These are phyloP conservation scores for bread wheat (Triticum aestivum) DNA, from an alignment of 176 grass and related monocot genomes.

Conservation along the genomic window DNA sequence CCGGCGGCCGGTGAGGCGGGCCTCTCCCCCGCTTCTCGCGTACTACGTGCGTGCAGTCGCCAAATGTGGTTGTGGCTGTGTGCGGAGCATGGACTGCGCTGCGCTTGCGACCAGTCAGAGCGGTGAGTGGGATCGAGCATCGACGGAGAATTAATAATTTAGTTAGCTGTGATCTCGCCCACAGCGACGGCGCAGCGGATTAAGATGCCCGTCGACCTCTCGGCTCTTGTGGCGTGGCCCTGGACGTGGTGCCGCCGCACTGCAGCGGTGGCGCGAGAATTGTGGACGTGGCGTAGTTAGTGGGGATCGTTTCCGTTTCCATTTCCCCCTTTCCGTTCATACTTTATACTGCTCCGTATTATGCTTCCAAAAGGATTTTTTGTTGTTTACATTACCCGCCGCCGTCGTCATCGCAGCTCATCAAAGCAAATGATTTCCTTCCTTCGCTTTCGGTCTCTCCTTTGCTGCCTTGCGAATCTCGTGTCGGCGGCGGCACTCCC, in stretches of 20 bases:
- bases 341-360: not conserved
- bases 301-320: not conserved
- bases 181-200: constrained; percentile 37
- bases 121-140: not conserved
- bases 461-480: not conserved
- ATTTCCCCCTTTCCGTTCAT: not conserved
- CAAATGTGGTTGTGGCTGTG: not conserved
- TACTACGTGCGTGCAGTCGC: not conserved
- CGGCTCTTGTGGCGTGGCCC: too few species aligned
- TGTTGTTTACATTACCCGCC: too few species aligned
- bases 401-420: not conserved
- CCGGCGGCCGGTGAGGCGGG: not conserved
- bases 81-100: constrained; percentile 16
- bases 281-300: not conserved
- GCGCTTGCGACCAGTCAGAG: not conserved
- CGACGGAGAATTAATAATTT: not conserved
- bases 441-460: not conserved
- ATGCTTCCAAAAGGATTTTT: not conserved
- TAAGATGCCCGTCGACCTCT: not conserved
- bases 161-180: constrained; percentile 22
- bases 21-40: not conserved
- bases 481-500: constrained; percentile 16
- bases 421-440: constrained; percentile 23
- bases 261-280: not conserved
- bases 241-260: not conserved